Evolutionary conservation across 495 filamentous ascomycete genomes (phyloP), one percentile per base, ranked within the genome.

Genomic region (Tuber brumale): DNA sequence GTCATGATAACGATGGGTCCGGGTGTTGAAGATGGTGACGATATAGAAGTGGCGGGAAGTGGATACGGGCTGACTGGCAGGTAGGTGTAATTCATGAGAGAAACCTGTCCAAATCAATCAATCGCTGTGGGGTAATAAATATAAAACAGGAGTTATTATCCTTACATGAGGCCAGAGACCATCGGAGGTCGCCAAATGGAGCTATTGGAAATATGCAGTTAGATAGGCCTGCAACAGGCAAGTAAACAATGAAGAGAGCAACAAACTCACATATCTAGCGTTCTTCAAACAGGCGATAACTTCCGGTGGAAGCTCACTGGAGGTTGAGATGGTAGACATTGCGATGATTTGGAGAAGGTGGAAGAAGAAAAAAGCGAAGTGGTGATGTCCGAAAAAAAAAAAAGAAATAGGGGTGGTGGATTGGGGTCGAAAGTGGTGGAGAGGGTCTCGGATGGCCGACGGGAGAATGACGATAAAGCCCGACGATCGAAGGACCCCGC

Each of bases 81-180:
- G 86, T 97, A 99, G 82, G 95, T 97, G 86, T 97, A 99, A 86
- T 97, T 97, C 95, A 99, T 99, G 79, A 99, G 90, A 41, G 93
- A 95, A 83, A 98, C 92, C 86, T 98, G 93, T 45, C 12, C 42
- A 44, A 48, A 74, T 27, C 2, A 72, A 41, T 70, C 75, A 61
- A 74, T 45, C 31, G 69, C n/a, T 21, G n/a, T 31, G 45, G 39
- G 41, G 35, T 74, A 61, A 66, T 66, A 35, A 35, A 66, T 12
- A 12, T 3, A n/a, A 57, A 57, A 57, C 27, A 66, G 27, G 57
- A 31, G 27, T 0, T 19, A 66, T 66, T 7, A 27, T 31, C 44
- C 51, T 41, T 78, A 97, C 92, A 85, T 99, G 95, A 23, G 95
- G 95, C 80, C 89, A 88, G 83, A 95, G 90, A 80, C 89, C 87